Percentiles rank a stretch among this genome's conserved stretches.
These are phyloP conservation scores for Silene conica DNA, from an alignment of 148 eudicot genomes.

Conservation along the genomic window DNA sequence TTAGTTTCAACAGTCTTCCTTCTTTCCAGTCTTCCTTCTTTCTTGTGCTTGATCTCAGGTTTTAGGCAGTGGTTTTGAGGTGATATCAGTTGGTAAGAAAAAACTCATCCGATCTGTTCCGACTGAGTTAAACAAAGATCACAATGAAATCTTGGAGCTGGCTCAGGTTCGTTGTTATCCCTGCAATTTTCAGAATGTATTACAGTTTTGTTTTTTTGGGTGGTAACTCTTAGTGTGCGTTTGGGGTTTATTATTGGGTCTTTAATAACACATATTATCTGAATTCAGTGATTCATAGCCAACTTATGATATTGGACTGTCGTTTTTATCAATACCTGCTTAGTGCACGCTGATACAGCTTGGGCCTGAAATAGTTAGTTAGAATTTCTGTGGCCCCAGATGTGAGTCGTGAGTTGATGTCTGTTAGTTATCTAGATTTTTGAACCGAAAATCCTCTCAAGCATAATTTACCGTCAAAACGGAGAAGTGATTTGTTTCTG, in stretches of 20 bases:
- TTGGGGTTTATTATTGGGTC: neutral
- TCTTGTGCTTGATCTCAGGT: conserved; percentile 38
- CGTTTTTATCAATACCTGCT: no score
- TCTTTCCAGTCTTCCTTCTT: conserved; percentile 14
- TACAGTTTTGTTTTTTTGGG: neutral
- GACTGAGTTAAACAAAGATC: conserved; percentile 92
- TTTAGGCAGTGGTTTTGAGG: conserved; percentile 97
- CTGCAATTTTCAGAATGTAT: neutral
- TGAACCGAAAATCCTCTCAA: no score
- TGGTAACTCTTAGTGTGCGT: no score
- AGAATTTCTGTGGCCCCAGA: no score
- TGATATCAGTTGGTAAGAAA: conserved; percentile 85
- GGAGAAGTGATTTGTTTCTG: no score
- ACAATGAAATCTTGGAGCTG: conserved; percentile 92
- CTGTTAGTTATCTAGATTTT: no score
- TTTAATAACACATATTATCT: neutral
- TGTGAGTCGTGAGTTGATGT: no score
- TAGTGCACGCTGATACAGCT: no score
- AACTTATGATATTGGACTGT: no score
- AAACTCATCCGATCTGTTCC: conserved; percentile 96
- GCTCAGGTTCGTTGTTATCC: conserved; percentile 59
- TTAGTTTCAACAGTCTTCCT: conserved; percentile 12
- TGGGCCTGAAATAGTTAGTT: no score
- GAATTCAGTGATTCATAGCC: neutral
- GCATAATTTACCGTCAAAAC: no score